A percentile compares a stretch with the other conserved stretches of the same genome.
phyloP scores from a whole-genome alignment of 208 protist species.

The Leishmania tarentolae region DNA sequence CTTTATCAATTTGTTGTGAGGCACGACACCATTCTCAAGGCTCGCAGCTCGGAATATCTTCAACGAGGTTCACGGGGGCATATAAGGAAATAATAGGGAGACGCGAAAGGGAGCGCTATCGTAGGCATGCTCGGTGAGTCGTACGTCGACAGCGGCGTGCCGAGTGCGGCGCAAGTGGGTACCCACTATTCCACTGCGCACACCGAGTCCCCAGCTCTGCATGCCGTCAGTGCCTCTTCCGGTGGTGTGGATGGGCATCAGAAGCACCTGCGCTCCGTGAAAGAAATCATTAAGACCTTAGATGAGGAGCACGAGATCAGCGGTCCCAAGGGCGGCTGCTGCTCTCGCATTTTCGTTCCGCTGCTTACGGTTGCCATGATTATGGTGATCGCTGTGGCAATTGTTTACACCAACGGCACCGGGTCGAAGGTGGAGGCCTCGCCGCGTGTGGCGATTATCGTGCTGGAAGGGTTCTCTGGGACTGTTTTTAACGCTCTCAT shows the following conservation, averaged over 20 bases:
- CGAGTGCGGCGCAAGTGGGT: constrained; percentile 1
- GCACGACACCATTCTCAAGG: neutral
- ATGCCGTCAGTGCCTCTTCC: neutral
- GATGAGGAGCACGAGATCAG: constrained; percentile 57
- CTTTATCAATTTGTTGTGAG: neutral
- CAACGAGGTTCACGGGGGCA: neutral
- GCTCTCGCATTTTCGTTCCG: constrained; percentile 66
- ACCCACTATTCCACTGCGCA: neutral
- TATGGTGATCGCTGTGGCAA: constrained; percentile 33
- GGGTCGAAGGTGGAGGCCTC: constrained; percentile 31
- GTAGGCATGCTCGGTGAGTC: constrained; percentile 45
- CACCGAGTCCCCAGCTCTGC: neutral
- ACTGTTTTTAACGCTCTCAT: constrained; percentile 56
- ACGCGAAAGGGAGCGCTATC: neutral
- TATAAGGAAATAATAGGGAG: neutral
- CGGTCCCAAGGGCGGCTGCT: constrained; percentile 63
- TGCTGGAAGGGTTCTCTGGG: constrained; percentile 73
- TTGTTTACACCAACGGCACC: constrained; percentile 49
- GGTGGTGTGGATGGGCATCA: constrained; percentile 3
- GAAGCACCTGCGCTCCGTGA: constrained; percentile 46
- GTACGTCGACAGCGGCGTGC: constrained; percentile 29
- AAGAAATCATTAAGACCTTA: constrained; percentile 54
- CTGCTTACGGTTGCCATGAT: constrained; percentile 43
- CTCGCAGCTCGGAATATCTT: neutral
- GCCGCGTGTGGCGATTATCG: constrained; percentile 63